Base-by-base conservation (phyloP, 2,329 filamentous ascomycete genomes). In the Colletotrichum echinochloae region DNA sequence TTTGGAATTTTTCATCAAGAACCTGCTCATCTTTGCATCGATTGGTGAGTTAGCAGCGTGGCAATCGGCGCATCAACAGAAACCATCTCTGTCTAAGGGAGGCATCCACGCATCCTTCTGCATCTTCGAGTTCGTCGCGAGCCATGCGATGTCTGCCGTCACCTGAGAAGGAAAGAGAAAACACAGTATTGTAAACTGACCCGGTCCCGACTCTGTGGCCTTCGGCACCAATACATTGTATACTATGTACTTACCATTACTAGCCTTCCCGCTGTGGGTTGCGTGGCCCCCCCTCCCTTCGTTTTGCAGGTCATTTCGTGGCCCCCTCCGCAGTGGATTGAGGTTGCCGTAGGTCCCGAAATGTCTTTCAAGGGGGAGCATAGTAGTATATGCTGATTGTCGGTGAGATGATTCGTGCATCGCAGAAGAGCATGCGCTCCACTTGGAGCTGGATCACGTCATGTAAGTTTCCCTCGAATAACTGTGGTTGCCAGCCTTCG, bases 271-370 rank as follows among this genome's bases (percentile, higher is more conserved):
- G 59, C 41, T 48, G 26, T 60, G 56, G 62, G 33, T 55, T 65
- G 51, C 39, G 39, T 35, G 9, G 56, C 26, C 46, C 56, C 52
- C 46, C 61, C 44, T n/a, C 46, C 56, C 52, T 54, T 66, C 44
- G 55, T 66, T n/a, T n/a, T 51, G 63, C 67, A 66, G 51, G 51
- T 51, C 41, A 63, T 70, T 62, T 52, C 56, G 66, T 48, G 57
- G 56, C n/a, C 30, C 67, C 56, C 48, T 5, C 48, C 48, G 20
- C 12, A 16, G 48, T 20, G 48, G 44, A 26, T 28, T 30, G 14
- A 20, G 7, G 26, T 6, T 30, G 26, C 51, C 56, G 20, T 39
- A 18, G 35, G 37, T 54, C 23, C 51, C 51, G 20, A 54, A 5
- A 23, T 8, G 8, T 4, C 1, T 11, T 35, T 4, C 23, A 20